Conservation (phyloP, 192 early-diverging fungal species). For the Podila minutissima region DNA sequence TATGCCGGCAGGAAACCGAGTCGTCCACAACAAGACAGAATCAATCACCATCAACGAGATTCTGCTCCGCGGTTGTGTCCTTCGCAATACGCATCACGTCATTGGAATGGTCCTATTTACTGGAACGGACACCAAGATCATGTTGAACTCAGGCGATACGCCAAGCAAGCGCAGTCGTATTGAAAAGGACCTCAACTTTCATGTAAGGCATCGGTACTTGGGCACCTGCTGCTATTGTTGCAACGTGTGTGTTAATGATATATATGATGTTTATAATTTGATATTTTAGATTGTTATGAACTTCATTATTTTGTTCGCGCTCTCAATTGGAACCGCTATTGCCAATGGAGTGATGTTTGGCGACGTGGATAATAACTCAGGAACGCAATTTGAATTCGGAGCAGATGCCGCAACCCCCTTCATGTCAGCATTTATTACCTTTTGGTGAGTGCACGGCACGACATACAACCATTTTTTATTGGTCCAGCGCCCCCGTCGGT, state of each 20-base stretch:
- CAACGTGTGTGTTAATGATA: neutral
- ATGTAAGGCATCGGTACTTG: slow-evolving; percentile 55
- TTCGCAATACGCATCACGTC: slow-evolving; percentile 92
- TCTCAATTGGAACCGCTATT: slow-evolving; percentile 78
- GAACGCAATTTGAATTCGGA: slow-evolving; percentile 58
- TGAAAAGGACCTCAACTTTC: slow-evolving; percentile 92
- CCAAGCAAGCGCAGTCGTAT: slow-evolving; percentile 93
- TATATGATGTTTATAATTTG: neutral
- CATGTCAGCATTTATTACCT: slow-evolving; percentile 74
- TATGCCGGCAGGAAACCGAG: slow-evolving; percentile 50
- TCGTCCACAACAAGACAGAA: slow-evolving; percentile 63
- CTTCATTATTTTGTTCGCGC: slow-evolving; percentile 78
- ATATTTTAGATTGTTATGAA: slow-evolving; percentile 75
- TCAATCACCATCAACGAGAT: slow-evolving; percentile 82
- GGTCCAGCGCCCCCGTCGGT: neutral
- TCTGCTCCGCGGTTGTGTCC: slow-evolving; percentile 89
- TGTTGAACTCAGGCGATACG: slow-evolving; percentile 93
- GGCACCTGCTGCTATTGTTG: too few species aligned
- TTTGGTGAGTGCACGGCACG: slow-evolving; percentile 63
- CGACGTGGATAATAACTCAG: slow-evolving; percentile 59
- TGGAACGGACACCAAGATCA: slow-evolving; percentile 95
- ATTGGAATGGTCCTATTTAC: slow-evolving; percentile 91
- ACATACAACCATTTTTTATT: neutral
- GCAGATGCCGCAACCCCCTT: slow-evolving; percentile 59
- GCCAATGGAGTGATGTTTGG: slow-evolving; percentile 70